Evolutionary conservation across 2,329 filamentous ascomycete species (phyloP), one percentile per base, ranked within the genome.

Genomic region (Talaromyces sp.): DNA sequence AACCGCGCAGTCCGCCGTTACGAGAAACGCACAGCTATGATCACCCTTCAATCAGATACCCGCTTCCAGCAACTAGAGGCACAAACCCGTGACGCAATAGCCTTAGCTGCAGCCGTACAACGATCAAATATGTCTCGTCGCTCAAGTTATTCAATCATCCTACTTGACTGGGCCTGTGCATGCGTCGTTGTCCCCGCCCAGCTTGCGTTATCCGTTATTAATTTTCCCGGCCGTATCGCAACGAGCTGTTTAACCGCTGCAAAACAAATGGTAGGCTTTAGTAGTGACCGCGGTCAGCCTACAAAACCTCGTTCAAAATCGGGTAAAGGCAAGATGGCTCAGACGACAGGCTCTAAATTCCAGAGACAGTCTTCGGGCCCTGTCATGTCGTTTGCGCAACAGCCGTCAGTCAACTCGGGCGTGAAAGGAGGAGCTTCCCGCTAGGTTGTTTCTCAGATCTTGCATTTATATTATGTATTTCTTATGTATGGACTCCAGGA

Each of bases 1-100:
- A 94, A 91, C 63, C 86, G 93, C 43, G 92, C 93, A 3, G 88
- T 97, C 40, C 84, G 93, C 17, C 86, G 91, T 32, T 96, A 96
- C 65, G 93, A 97, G 75, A 97, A 96, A 75, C 89, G 91, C 64
- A 86, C 88, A 4, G 87, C 87, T 0, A 78, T 92, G 7, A 82
- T 91, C 24, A 82, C 89, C 9, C 81, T 88, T 49, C 87, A 93
- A 65, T 90, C 86, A 2, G 91, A 96, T 59, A 82, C 86, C 8
- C 84, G 88, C 20, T 83, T 97, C 52, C 82, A 84, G 36, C 82
- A 85, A 17, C 77, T 96, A 4, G 89, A 96, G 58, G 77, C 79
- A 0, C 82, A 88, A 32, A 72, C 95, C 13, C 84, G 86, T 56
- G 91, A 96, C 64, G 87, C 90, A 3, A 81, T 96, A 41, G 84